These are phyloP conservation scores for Cudoniella acicularis DNA, from an alignment of 495 filamentous ascomycete species.

Conservation along the genomic window DNA sequence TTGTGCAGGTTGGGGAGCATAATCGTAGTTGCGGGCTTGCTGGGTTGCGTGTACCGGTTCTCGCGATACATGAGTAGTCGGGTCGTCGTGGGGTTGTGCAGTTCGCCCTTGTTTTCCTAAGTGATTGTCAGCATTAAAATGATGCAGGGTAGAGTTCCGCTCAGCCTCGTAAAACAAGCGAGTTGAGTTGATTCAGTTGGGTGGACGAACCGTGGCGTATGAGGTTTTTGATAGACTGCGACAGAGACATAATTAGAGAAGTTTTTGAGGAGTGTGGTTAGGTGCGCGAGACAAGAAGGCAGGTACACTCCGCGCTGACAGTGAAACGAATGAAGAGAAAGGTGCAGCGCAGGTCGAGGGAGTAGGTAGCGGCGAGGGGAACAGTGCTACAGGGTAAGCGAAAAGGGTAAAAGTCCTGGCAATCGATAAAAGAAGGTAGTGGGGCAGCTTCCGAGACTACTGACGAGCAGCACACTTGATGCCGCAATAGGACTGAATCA, in stretches of 20 bases:
- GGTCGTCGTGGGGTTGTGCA: conserved; percentile 52
- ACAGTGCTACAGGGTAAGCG: no score
- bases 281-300: neutral
- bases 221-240: conserved; percentile 90
- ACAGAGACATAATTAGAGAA: conserved; percentile 30
- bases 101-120: conserved; percentile 79
- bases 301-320: neutral
- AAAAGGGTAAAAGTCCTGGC: neutral
- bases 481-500: no score
- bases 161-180: neutral
- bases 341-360: neutral
- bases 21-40: conserved; percentile 47
- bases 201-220: conserved; percentile 75
- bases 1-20: conserved; percentile 39
- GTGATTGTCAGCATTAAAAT: conserved; percentile 9
- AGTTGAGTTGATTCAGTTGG: no score
- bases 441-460: no score
- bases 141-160: neutral
- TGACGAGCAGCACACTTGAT: no score
- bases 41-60: conserved; percentile 58
- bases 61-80: conserved; percentile 61
- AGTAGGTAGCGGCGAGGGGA: no score
- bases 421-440: neutral
- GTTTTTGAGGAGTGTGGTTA: neutral
- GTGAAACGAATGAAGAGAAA: no score